Evolutionary conservation across 768 basidiomycete genomes (phyloP).

Genomic region (Saitozyma sp.): DNA sequence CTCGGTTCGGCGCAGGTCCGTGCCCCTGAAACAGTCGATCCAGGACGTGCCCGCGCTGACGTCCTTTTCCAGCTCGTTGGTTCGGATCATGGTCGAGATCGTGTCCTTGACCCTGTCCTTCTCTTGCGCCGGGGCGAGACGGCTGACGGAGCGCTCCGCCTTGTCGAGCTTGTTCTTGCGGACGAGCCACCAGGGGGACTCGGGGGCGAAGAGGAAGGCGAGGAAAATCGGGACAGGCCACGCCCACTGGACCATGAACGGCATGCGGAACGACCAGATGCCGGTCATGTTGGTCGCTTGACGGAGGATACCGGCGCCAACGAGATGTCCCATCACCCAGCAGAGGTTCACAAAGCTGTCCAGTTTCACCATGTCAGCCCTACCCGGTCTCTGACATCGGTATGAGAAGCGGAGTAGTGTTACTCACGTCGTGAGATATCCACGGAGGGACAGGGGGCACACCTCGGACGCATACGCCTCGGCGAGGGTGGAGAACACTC

Average conservation of each 20-base stretch:
- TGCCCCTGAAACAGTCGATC: slow-evolving; percentile 41
- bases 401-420: neutral
- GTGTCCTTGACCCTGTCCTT: slow-evolving; percentile 10
- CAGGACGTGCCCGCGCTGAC: slow-evolving; percentile 24
- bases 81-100: slow-evolving; percentile 36
- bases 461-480: slow-evolving; percentile 45
- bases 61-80: slow-evolving; percentile 35
- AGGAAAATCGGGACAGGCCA: slow-evolving; percentile 34
- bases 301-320: slow-evolving; percentile 30
- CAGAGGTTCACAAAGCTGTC: slow-evolving; percentile 38
- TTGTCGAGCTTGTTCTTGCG: slow-evolving; percentile 24
- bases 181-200: slow-evolving; percentile 41
- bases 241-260: slow-evolving; percentile 38
- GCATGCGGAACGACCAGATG: slow-evolving; percentile 27
- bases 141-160: slow-evolving; percentile 21
- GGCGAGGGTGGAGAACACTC: slow-evolving; percentile 40
- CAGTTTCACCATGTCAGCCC: neutral
- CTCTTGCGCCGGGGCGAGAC: slow-evolving; percentile 13
- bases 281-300: slow-evolving; percentile 12
- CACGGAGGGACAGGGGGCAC: slow-evolving; percentile 35
- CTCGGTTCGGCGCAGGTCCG: slow-evolving; percentile 35
- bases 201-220: slow-evolving; percentile 28
- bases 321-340: slow-evolving; percentile 47
- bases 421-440: slow-evolving; percentile 34
- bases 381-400: neutral